Evolutionary conservation across 2,329 filamentous ascomycete species (phyloP), one percentile per base, ranked within the genome.

Genomic region (Piedraia hortae): DNA sequence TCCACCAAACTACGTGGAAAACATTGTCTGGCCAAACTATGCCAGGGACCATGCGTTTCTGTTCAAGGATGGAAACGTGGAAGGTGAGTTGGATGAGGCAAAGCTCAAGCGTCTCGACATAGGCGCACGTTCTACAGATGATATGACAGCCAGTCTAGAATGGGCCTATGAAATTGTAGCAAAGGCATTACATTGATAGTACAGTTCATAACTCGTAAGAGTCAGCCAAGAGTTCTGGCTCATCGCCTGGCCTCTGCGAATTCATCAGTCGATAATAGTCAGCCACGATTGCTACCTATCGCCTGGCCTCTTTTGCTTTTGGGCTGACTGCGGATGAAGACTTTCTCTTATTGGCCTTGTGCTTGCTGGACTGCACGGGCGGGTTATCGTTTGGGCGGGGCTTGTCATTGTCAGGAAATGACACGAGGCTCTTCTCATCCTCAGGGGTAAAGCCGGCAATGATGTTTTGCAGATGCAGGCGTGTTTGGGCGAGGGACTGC

Each of bases 21-120:
- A 72, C 41, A 60, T 97, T 24, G 85, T 97, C 4, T 97, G 85
- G 85, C 82, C 82, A 3, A 82, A 89, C 36, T 93, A 91, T 44
- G 73, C 72, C 3, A 54, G 59, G 23, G 63, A 77, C 35, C 80
- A 93, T 47, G 51, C 53, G 11, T 89, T 74, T 56, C 51, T 97
- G 42, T 85, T 91, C 39, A 46, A 66, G 31, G 47, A 50, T 5
- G 68, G 62, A 0, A 51, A 80, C 38, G 71, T 75, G 6, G 44
- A 71, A 33, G 59, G 59, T 0, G 36, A 45, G 20, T 38, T 66
- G 6, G 50, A 59, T 18, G 39, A 46, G 10, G 44, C 49, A 1
- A 49, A 54, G 21, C 30, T 39, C 9, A 21, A 29, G 7, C 14
- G 22, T 12, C 23, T 45, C 10, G 24, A 27, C 6, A 41, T 47